These are phyloP conservation scores for Penicillium sp. DNA, from an alignment of 2,329 filamentous ascomycete genomes.

Conservation along the genomic window DNA sequence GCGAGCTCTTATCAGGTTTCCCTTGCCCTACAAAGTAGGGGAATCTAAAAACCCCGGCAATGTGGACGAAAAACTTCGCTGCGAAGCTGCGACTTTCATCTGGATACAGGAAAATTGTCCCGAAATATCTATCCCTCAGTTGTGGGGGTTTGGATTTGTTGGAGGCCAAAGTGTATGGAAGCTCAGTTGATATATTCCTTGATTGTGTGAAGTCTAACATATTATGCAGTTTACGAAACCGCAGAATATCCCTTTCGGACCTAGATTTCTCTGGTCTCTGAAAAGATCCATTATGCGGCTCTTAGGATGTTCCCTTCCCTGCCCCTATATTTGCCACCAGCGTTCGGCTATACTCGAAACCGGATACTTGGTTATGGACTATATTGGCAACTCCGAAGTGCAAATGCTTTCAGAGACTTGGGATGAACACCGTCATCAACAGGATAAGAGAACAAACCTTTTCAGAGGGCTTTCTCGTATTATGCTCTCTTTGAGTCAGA, in stretches of 20 bases:
- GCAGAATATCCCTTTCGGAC: slow-evolving; percentile 11
- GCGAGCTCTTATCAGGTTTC: slow-evolving; percentile 23
- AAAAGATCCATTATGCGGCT: slow-evolving; percentile 18
- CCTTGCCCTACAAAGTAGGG: slow-evolving; percentile 32
- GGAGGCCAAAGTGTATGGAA: slow-evolving; percentile 26
- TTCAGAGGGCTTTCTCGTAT: no score
- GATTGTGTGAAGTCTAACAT: background rate
- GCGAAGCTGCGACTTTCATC: slow-evolving; percentile 40
- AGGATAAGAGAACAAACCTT: slow-evolving; percentile 6
- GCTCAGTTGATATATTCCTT: background rate
- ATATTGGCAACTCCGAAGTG: slow-evolving; percentile 21
- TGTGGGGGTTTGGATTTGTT: slow-evolving; percentile 34
- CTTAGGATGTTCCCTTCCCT: slow-evolving; percentile 21
- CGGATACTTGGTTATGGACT: slow-evolving; percentile 32
- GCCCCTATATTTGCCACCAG: slow-evolving; percentile 20
- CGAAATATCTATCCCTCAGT: slow-evolving; percentile 24
- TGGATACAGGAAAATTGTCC: slow-evolving; percentile 40
- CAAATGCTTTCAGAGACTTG: slow-evolving; percentile 28
- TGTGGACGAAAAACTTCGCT: slow-evolving; percentile 43
- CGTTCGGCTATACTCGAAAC: slow-evolving; percentile 11
- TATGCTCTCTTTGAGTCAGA: no score
- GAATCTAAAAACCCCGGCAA: slow-evolving; percentile 40
- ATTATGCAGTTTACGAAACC: slow-evolving; percentile 12
- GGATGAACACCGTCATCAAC: slow-evolving; percentile 20
- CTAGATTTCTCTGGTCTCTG: slow-evolving; percentile 21